phyloP scores from a whole-genome alignment of 2,329 filamentous ascomycete species.

The Calonectria pseudoturangicola region DNA sequence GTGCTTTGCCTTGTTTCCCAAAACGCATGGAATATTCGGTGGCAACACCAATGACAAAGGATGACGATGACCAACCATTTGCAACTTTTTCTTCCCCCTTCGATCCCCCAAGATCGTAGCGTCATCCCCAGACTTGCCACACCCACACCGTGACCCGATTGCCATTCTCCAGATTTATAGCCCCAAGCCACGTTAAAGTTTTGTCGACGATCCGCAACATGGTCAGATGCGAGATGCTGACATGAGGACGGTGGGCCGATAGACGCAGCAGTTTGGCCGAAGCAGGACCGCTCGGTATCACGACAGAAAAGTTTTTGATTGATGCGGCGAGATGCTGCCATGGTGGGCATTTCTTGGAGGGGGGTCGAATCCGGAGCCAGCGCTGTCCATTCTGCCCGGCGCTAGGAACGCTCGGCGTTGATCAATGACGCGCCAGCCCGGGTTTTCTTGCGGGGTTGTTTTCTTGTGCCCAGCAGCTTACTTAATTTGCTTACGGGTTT shows the following conservation, averaged over 20 bases:
- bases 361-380: constrained; percentile 10
- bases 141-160: background rate
- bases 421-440: constrained; percentile 19
- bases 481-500: background rate
- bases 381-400: background rate
- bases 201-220: background rate
- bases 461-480: background rate
- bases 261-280: constrained; percentile 1
- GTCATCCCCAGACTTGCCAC: constrained; percentile 6
- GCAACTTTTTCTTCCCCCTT: too few species aligned
- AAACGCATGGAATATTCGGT: background rate
- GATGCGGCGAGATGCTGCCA: background rate
- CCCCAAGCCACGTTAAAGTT: background rate
- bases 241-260: constrained; percentile 2
- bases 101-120: background rate
- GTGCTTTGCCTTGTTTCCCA: background rate
- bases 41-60: background rate
- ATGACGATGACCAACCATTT: background rate
- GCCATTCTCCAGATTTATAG: background rate
- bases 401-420: constrained; percentile 18
- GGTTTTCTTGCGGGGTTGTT: background rate
- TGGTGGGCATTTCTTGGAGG: background rate
- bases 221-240: background rate
- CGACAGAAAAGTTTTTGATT: background rate
- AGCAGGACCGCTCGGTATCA: constrained; percentile 26